Conservation (phyloP, 2,329 filamentous ascomycete species). For the Neofusicoccum parvum region DNA sequence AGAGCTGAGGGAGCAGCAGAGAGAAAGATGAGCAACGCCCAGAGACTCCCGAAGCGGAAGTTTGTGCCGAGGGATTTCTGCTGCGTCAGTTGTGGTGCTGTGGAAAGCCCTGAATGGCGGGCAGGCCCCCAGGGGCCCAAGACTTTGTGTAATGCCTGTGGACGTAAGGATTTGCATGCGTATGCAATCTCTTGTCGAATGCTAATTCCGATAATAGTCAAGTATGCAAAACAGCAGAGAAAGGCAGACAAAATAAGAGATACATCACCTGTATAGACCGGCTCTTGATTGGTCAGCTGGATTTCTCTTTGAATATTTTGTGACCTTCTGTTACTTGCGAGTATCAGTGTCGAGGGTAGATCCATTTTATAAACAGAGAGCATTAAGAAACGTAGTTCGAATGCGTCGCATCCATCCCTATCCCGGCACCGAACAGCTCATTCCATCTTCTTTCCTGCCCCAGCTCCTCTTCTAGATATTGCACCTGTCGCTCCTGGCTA, state of each 20-base stretch:
- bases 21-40: neutral
- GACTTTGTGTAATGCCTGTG: constrained; percentile 93
- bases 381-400: too few species aligned
- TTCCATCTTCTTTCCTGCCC: too few species aligned
- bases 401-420: too few species aligned
- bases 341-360: too few species aligned
- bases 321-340: too few species aligned
- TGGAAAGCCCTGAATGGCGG: constrained; percentile 93
- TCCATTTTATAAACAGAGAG: too few species aligned
- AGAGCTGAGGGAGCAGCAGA: neutral
- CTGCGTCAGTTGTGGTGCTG: constrained; percentile 90
- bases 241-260: neutral
- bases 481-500: too few species aligned
- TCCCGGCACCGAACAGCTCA: too few species aligned
- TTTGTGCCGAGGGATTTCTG: constrained; percentile 76
- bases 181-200: neutral
- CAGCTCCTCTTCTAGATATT: too few species aligned
- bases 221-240: neutral
- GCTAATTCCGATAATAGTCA: constrained; percentile 1
- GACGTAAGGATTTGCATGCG: constrained; percentile 56
- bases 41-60: constrained; percentile 65
- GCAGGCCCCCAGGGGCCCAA: constrained; percentile 92
- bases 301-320: too few species aligned
- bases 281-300: too few species aligned
- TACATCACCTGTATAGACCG: neutral